Evolutionary conservation across 169 alveolate genomes (phyloP), one percentile per base, ranked within the genome.

Genomic region (Cryptosporidium viatorum): DNA sequence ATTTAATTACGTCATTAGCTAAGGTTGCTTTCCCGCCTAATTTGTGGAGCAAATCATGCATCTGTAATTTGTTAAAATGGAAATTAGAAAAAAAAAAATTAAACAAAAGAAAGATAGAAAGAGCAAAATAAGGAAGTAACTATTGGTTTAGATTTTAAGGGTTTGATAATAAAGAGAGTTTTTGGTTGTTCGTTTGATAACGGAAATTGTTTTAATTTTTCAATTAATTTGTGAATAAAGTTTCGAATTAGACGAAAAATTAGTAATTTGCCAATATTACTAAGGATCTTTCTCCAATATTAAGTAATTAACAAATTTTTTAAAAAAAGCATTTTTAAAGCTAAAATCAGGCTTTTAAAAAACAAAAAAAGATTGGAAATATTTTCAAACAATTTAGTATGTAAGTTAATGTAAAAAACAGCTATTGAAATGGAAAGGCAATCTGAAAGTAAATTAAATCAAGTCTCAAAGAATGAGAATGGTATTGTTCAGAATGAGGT

Each of bases 21-120:
- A 16, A 35, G 9, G 5, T 10, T 8, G 0, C 1, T 7, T 65
- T 65, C 71, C 71, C 71, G 71, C 71, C 71, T 26, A 29, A 12
- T 37, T 37, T 33, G 71, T 65, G 71, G 33, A 21, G 48, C 33
- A 65, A 31, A n/a, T 12, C 50, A 65, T 65, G 71, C 71, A 65
- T 65, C 71, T 65, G 41, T 7, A 65, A 65, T 65, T 59, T 14
- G 29, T 55, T 55, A 55, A 55, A 52, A 52, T 18, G 26, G 6
- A 62, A 62, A 1, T 41, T 62, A 31, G 41, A 37, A 65, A 21
- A 4, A 18, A 23, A 29, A n/a, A n/a, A n/a, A n/a, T n/a, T n/a
- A n/a, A n/a, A 29, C 9, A 35, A 65, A 14, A 16, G 0, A 10
- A 65, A 37, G 23, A 18, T 18, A 65, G 5, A 65, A n/a, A 65